Evolutionary conservation across 352 stramenopile species (phyloP), one percentile per base, ranked within the genome.

Genomic region (Globisporangium uncinulatum): DNA sequence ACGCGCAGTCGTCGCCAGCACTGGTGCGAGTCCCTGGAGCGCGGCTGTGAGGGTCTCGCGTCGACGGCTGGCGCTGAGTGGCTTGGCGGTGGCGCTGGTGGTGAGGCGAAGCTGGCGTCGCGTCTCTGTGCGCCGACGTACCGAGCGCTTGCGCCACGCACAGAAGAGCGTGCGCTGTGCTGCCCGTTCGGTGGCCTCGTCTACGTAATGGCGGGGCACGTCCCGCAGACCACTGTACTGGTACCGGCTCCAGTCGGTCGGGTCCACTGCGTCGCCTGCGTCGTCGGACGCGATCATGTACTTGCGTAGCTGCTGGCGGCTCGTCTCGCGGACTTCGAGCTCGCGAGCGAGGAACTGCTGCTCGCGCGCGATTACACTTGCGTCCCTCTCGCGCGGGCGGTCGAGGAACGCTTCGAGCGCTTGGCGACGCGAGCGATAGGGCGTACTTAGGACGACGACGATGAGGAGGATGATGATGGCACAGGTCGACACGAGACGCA

Each of bases 281-380:
- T 83, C 66, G 41, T 90, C 78, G 1, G 77, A 87, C 20, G 76
- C 77, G 21, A 90, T 54, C 80, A 90, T 90, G 61, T 81, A 90
- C 55, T 83, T 82, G 13, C 66, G 76, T 41, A 90, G 51, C 57
- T 88, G 80, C 39, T 53, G 58, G 51, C 74, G 83, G 60, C 67
- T 83, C 4, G 74, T 83, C 43, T 85, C 68, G n/a, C 74, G 74
- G 34, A 87, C 73, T 11, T 69, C 57, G 19, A 73, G 63, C 56
- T 87, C 70, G 41, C 78, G 67, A 39, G 83, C 75, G n/a, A 90
- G 69, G 45, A 85, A 86, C 9, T 76, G 59, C 54, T 71, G 70
- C 54, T 90, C 80, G 24, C 74, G 68, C 4, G 58, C 66, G 24
- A 88, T 47, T 8, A 86, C 54, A 9, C 41, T 41, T 0, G 59